These are phyloP conservation scores for Lonicera japonica DNA, from an alignment of 129 eudicot genomes.

Conservation along the genomic window DNA sequence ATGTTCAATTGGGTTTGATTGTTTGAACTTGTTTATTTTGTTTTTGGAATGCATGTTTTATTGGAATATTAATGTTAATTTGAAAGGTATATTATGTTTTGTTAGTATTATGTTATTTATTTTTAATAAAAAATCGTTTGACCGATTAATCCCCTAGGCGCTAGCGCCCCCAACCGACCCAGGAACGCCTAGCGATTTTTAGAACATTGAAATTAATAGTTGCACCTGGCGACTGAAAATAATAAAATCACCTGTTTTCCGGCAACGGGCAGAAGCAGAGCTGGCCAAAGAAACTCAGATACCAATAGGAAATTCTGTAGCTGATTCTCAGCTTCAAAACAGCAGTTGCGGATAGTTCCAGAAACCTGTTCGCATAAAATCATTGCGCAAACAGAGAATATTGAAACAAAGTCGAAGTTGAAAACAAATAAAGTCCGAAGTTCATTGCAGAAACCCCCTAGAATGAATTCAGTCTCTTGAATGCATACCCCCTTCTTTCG, in stretches of 20 bases:
- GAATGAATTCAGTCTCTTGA: background rate
- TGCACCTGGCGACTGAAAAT: background rate
- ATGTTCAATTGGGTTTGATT: too few species aligned
- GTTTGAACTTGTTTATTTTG: too few species aligned
- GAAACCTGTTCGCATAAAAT: conserved; percentile 47
- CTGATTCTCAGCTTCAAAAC: conserved; percentile 92
- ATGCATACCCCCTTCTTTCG: conserved; percentile 84
- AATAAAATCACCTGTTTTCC: conserved; percentile 65
- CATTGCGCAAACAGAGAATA: background rate
- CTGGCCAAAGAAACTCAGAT: conserved; percentile 97
- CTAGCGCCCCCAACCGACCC: too few species aligned
- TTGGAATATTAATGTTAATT: too few species aligned
- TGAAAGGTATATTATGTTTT: too few species aligned
- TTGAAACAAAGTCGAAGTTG: background rate
- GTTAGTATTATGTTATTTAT: too few species aligned
- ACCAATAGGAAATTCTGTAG: conserved; percentile 78
- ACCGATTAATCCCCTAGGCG: too few species aligned
- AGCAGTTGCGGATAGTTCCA: conserved; percentile 95
- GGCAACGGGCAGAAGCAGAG: conserved; percentile 90
- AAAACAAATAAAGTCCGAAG: background rate
- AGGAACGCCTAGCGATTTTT: too few species aligned
- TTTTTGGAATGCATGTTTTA: too few species aligned
- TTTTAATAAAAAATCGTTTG: too few species aligned
- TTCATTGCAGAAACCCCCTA: background rate
- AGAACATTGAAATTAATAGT: too few species aligned